Conservation (phyloP, 768 basidiomycete genomes). For the Amanita rimosa region DNA sequence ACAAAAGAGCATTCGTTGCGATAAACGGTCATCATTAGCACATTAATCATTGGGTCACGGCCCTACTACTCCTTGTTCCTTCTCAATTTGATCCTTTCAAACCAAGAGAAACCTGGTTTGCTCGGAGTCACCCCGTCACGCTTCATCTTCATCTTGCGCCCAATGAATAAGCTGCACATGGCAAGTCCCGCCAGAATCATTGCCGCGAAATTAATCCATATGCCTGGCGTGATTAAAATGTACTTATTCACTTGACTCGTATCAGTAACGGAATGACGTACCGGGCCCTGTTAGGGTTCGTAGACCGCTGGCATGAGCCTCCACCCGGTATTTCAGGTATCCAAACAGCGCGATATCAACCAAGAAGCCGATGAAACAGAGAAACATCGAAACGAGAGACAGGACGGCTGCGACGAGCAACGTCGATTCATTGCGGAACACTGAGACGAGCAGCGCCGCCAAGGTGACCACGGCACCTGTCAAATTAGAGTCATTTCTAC, state of each 20-base stretch:
- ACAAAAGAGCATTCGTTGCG: too few relatives aligned
- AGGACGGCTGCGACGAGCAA: constrained; percentile 52
- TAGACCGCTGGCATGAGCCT: constrained; percentile 32
- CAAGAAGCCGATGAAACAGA: constrained; percentile 64
- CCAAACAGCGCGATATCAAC: constrained; percentile 69
- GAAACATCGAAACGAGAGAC: constrained; percentile 59
- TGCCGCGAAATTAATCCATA: constrained; percentile 66
- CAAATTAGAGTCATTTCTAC: background rate
- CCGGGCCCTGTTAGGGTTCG: constrained; percentile 53
- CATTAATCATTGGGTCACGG: background rate
- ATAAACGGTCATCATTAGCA: background rate
- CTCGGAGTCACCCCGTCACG: constrained; percentile 19
- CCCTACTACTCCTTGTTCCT: background rate
- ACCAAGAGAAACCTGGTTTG: too few relatives aligned
- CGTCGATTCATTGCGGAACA: constrained; percentile 46
- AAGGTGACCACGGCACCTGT: constrained; percentile 45
- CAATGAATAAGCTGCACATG: constrained; percentile 62
- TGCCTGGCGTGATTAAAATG: constrained; percentile 26
- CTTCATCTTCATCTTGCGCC: constrained; percentile 46
- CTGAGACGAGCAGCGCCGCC: constrained; percentile 49
- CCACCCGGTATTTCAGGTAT: constrained; percentile 46
- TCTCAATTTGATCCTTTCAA: background rate
- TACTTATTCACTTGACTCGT: background rate
- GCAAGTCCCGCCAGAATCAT: constrained; percentile 54
- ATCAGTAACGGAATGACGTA: constrained; percentile 18